Base-by-base conservation (phyloP, 73 alveolate genomes). In the Paraurostyla sp. region DNA sequence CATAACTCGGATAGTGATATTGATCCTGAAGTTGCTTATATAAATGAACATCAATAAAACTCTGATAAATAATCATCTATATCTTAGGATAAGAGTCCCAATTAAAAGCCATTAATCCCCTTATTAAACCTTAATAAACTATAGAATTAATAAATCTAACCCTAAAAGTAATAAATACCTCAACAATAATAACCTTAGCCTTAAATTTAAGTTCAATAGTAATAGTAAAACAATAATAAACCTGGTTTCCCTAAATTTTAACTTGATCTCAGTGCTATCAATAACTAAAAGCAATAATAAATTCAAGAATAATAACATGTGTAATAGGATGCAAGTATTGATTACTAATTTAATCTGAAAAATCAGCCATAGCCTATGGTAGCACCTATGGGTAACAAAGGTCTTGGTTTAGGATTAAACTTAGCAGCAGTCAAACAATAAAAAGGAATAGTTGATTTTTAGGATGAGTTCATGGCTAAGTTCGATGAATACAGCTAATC, bases 381-480 rank as follows among this genome's bases (percentile, higher is more conserved):
- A n/a, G 68, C 85, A 20, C 87, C 62, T 25, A 38, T 7, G n/a
- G 62, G 11, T 22, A n/a, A n/a, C n/a, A 49, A 49, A 30, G 54
- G 38, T 49, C 20, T 43, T 38, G 87, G 87, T 4, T 33, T 75
- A 9, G 87, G 87, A 6, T 50, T 75, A 20, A 75, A 75, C 32
- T 46, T 75, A 32, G 69, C 87, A 48, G 41, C 23, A 3, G 22
- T 75, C 20, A 69, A 69, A 32, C 25, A 69, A 33, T 69, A 69
- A 75, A 46, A 43, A 30, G 73, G 73, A 3, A 78, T 78, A 32
- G 52, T 41, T 43, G 94, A 85, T 78, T 92, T 87, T 54, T 91
- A 92, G 16, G 97, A 92, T 50, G 97, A 92, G 42, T 92, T 92
- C 80, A 92, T 88, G 94, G 83, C 82, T 22, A 78, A 78, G 41